A percentile compares a stretch with the other conserved stretches of the same genome.
phyloP scores from a whole-genome alignment of 2,329 filamentous ascomycete genomes.

The Trichophyton schoenleinii region DNA sequence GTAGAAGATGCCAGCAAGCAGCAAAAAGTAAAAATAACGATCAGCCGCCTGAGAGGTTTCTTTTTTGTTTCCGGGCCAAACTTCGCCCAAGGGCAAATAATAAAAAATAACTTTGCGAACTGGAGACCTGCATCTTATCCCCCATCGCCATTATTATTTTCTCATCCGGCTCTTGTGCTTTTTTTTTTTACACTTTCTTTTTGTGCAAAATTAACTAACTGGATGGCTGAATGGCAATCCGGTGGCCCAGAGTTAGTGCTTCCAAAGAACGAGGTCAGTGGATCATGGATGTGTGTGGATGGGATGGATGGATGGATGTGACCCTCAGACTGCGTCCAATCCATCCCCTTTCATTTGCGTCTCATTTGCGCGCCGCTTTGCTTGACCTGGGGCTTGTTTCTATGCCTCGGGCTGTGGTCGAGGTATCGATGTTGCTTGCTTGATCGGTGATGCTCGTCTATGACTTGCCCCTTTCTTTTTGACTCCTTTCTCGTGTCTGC shows the following conservation, averaged over 20 bases:
- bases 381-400: neutral
- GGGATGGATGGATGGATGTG: constrained; percentile 4
- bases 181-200: constrained; percentile 3
- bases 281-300: constrained; percentile 2
- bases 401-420: neutral
- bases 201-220: constrained; percentile 3
- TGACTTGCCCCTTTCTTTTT: constrained; percentile 3
- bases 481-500: constrained; percentile 2
- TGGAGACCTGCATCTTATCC: constrained; percentile 1
- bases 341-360: constrained; percentile 4
- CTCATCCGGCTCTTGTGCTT: neutral
- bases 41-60: constrained; percentile 2
- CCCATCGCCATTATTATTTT: neutral
- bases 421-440: neutral
- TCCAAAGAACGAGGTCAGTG: constrained; percentile 2
- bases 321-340: constrained; percentile 2
- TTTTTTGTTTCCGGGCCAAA: constrained; percentile 3
- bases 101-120: constrained; percentile 4
- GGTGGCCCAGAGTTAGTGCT: constrained; percentile 4
- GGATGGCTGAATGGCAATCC: constrained; percentile 5
- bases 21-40: constrained; percentile 4
- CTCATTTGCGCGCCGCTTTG: constrained; percentile 3
- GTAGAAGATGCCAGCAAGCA: neutral
- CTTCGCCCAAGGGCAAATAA: constrained; percentile 4
- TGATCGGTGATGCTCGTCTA: neutral